Evolutionary conservation across 106 monocot species (phyloP).

Genomic region (Narthecium ossifragum): DNA sequence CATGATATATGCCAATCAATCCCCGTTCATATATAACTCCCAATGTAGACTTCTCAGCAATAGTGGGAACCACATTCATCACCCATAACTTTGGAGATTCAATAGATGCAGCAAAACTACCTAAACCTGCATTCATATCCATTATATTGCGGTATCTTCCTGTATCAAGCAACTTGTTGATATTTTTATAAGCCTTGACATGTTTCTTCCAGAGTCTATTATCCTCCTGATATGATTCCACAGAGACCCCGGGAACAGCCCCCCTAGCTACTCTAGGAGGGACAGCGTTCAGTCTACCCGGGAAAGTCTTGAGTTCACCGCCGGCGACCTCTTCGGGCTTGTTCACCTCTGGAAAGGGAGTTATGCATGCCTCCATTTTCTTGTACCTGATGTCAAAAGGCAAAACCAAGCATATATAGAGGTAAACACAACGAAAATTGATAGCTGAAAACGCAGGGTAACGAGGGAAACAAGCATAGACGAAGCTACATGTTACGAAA

Average conservation of each 20-base stretch:
- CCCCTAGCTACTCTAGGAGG: slow-evolving; percentile 33
- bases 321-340: slow-evolving; percentile 24
- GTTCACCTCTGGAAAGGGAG: slow-evolving; percentile 21
- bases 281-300: slow-evolving; percentile 31
- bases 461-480: too few species aligned
- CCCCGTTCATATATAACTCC: slow-evolving; percentile 29
- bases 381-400: slow-evolving; percentile 25
- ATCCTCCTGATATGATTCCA: slow-evolving; percentile 22
- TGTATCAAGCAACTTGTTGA: slow-evolving; percentile 32
- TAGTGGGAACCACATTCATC: slow-evolving; percentile 42
- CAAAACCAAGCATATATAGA: too few species aligned
- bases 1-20: slow-evolving; percentile 42
- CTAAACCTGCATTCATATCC: slow-evolving; percentile 46
- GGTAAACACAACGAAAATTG: too few species aligned
- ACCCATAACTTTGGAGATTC: slow-evolving; percentile 38
- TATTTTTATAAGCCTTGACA: slow-evolving; percentile 28
- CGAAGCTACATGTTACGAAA: too few species aligned
- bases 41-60: slow-evolving; percentile 27
- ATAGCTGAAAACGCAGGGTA: too few species aligned
- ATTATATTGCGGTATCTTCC: slow-evolving; percentile 39
- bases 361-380: slow-evolving; percentile 34
- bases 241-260: slow-evolving; percentile 25
- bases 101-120: slow-evolving; percentile 39
- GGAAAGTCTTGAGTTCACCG: slow-evolving; percentile 26
- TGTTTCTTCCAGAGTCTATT: slow-evolving; percentile 35